A percentile compares a stretch with the other conserved stretches of the same genome.
These are phyloP conservation scores for Rhizopus delemar DNA, from an alignment of 371 early-diverging fungal genomes.

Conservation along the genomic window DNA sequence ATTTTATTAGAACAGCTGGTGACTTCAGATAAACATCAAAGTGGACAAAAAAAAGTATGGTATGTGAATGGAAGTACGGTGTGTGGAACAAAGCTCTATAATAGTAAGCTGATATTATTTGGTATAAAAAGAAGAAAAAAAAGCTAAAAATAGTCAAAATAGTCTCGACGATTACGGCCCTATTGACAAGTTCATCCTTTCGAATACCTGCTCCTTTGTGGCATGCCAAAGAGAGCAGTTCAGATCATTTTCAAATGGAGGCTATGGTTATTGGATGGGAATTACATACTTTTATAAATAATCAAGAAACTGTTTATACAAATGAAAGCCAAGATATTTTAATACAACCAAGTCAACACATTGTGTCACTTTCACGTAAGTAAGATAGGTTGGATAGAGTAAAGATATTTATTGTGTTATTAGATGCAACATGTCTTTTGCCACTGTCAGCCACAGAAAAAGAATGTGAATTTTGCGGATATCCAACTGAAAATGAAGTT, in stretches of 20 bases:
- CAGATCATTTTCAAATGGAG: constrained; percentile 37
- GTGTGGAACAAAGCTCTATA: constrained; percentile 38
- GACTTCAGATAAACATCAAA: constrained; percentile 30
- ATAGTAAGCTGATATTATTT: constrained; percentile 25
- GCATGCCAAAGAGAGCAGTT: constrained; percentile 21
- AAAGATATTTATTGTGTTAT: not conserved
- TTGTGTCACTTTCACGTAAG: constrained; percentile 19
- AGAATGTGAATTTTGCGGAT: constrained; percentile 37
- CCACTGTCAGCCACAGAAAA: constrained; percentile 3
- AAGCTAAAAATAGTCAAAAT: not conserved
- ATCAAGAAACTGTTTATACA: not conserved
- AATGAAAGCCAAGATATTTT: constrained; percentile 2
- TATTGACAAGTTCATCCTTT: constrained; percentile 31
- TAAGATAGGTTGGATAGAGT: not conserved
- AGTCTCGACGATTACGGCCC: constrained; percentile 34
- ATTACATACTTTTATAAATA: constrained; percentile 9
- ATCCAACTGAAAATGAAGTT: constrained; percentile 22
- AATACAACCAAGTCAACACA: not conserved
- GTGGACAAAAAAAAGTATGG: constrained; percentile 28
- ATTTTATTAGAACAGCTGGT: constrained; percentile 34
- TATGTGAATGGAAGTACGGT: constrained; percentile 47
- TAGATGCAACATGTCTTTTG: constrained; percentile 18
- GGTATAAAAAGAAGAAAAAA: not conserved
- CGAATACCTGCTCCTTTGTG: constrained; percentile 24
- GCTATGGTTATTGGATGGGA: constrained; percentile 37